These are phyloP conservation scores for Colletotrichum magnum DNA, from an alignment of 2,329 filamentous ascomycete species.

Conservation along the genomic window DNA sequence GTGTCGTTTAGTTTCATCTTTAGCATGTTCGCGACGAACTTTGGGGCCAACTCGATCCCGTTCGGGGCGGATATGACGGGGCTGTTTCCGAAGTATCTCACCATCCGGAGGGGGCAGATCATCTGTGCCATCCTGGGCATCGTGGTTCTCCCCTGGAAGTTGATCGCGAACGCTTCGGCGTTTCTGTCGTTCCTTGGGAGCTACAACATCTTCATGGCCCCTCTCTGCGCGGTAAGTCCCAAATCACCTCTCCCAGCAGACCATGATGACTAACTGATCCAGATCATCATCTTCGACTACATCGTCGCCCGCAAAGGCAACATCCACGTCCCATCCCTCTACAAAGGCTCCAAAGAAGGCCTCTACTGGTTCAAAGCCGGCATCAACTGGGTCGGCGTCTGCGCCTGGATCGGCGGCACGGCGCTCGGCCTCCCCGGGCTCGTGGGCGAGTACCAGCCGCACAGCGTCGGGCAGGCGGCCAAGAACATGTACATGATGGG, in stretches of 20 bases:
- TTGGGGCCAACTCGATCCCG: slow-evolving; percentile 50
- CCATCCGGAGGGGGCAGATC: slow-evolving; percentile 50
- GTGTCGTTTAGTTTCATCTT: slow-evolving; percentile 44
- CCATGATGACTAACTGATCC: not conserved
- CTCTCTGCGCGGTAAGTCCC: slow-evolving; percentile 43
- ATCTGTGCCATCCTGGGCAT: slow-evolving; percentile 50
- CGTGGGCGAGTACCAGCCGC: slow-evolving; percentile 46
- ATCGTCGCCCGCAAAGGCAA: slow-evolving; percentile 50
- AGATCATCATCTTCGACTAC: slow-evolving; percentile 54
- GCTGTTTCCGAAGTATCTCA: slow-evolving; percentile 50
- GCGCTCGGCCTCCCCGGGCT: slow-evolving; percentile 47
- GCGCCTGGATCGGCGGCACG: slow-evolving; percentile 46
- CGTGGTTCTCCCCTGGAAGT: slow-evolving; percentile 51
- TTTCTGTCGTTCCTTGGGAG: slow-evolving; percentile 46
- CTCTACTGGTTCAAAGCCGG: slow-evolving; percentile 52
- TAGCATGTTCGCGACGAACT: slow-evolving; percentile 45
- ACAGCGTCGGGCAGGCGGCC: slow-evolving; percentile 44
- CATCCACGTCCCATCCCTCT: slow-evolving; percentile 50
- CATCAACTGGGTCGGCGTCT: slow-evolving; percentile 47
- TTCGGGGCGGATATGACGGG: slow-evolving; percentile 52
- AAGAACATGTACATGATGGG: slow-evolving; percentile 50
- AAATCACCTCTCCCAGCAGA: not conserved
- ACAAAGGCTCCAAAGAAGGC: slow-evolving; percentile 45
- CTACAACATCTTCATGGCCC: slow-evolving; percentile 48
- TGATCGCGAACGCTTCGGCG: slow-evolving; percentile 43